A percentile compares a stretch with the other conserved stretches of the same genome.
These are phyloP conservation scores for Camellia lanceoleosa DNA, from an alignment of 148 eudicot genomes.

Conservation along the genomic window DNA sequence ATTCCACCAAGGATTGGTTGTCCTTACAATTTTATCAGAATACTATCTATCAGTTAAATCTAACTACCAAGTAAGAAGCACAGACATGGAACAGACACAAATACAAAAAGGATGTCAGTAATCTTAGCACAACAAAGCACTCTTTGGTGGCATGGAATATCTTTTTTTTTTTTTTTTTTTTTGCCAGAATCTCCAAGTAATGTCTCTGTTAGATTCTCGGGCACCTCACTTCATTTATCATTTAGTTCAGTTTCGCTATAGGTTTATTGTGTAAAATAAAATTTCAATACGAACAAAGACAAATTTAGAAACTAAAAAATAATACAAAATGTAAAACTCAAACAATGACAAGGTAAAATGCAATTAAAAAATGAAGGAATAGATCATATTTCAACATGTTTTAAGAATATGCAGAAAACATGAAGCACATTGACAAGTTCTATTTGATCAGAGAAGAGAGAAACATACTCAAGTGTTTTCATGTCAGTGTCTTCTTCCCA, in stretches of 20 bases:
- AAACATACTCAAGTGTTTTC: slow-evolving; percentile 86
- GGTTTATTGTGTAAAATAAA: background rate
- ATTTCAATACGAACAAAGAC: too few relatives aligned
- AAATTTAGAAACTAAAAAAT: background rate
- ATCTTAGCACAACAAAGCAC: too few relatives aligned
- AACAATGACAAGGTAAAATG: background rate
- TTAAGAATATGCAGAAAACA: background rate
- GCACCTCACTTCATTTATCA: background rate
- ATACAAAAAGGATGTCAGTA: too few relatives aligned
- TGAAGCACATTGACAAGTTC: background rate
- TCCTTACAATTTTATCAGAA: background rate
- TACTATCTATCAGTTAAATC: background rate
- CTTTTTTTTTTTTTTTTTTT: too few relatives aligned
- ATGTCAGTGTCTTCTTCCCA: slow-evolving; percentile 98
- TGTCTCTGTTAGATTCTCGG: background rate
- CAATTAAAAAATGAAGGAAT: background rate
- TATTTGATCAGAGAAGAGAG: slow-evolving; percentile 9
- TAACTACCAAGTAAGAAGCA: background rate
- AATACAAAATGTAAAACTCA: too few relatives aligned
- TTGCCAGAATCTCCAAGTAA: background rate
- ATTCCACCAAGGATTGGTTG: background rate
- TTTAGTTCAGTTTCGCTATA: background rate
- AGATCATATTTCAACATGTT: background rate
- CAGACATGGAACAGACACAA: too few relatives aligned
- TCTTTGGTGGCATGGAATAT: too few relatives aligned